A percentile compares a stretch with the other conserved stretches of the same genome.
Evolutionary conservation across 331 rosid genomes (phyloP).

Genomic region (Quercus phellos): DNA sequence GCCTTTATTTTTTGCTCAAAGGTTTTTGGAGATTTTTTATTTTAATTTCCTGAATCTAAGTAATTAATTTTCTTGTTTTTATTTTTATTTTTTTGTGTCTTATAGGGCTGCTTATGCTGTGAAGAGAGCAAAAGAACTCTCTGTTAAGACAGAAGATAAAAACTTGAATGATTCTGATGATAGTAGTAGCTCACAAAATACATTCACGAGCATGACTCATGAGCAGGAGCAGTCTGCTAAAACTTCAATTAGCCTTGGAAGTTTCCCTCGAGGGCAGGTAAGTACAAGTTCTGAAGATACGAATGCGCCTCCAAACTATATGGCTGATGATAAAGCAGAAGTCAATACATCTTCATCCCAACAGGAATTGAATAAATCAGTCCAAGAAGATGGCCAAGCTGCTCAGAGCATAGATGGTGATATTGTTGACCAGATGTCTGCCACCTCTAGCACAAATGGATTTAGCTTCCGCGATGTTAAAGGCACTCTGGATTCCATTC

Average conservation of each 20-base stretch:
- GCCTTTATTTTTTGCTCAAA: neutral
- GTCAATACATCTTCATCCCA: conserved; percentile 28
- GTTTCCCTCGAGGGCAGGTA: conserved; percentile 86
- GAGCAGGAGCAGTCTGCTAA: conserved; percentile 77
- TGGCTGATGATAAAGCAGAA: conserved; percentile 45
- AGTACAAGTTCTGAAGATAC: conserved; percentile 91
- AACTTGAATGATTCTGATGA: conserved; percentile 72
- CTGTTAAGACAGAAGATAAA: conserved; percentile 77
- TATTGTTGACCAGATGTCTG: conserved; percentile 62
- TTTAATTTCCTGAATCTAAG: conserved; percentile 1
- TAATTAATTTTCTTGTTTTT: conserved; percentile 4
- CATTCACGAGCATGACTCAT: conserved; percentile 83
- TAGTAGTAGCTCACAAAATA: conserved; percentile 78
- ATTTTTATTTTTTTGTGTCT: neutral
- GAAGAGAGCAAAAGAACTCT: conserved; percentile 90
- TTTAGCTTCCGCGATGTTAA: conserved; percentile 49
- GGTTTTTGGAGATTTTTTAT: neutral
- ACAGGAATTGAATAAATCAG: conserved; percentile 40
- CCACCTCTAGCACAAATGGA: conserved; percentile 62
- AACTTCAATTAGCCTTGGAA: conserved; percentile 88
- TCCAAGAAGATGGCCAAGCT: conserved; percentile 41
- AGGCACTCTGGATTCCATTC: conserved; percentile 40
- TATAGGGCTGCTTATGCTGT: conserved; percentile 93
- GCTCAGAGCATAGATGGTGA: conserved; percentile 61
- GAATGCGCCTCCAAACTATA: conserved; percentile 32